phyloP scores from a whole-genome alignment of 306 rosid genomes.

The Urtica urens region DNA sequence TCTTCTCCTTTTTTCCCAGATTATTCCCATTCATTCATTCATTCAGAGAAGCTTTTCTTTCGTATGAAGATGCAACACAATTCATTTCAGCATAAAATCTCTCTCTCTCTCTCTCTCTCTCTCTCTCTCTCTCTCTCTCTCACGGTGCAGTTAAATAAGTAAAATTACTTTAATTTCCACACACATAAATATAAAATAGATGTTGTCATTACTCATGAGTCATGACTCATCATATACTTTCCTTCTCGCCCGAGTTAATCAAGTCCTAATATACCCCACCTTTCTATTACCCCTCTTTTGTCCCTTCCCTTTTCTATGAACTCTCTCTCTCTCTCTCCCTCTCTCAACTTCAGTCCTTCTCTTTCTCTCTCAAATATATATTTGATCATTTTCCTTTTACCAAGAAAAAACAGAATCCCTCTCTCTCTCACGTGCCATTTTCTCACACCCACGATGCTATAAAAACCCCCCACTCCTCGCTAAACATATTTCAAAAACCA shows the following conservation, averaged over 20 bases:
- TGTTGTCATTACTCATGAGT: neutral
- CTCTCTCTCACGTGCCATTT: slow-evolving; percentile 6
- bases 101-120: slow-evolving; percentile 12
- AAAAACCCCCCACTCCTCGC: neutral
- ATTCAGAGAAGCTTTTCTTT: slow-evolving; percentile 24
- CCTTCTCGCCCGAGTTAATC: slow-evolving; percentile 51
- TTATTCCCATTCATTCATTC: slow-evolving; percentile 35
- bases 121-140: slow-evolving; percentile 5
- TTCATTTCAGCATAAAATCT: too few species aligned
- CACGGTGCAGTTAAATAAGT: slow-evolving; percentile 10
- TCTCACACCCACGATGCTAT: slow-evolving; percentile 2
- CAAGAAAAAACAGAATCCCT: slow-evolving; percentile 10
- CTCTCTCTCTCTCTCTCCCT: slow-evolving; percentile 10
- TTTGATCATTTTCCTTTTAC: slow-evolving; percentile 46
- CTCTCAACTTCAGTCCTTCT: slow-evolving; percentile 86
- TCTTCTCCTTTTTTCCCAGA: too few species aligned
- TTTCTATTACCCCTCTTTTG: slow-evolving; percentile 71
- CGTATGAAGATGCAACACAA: too few species aligned
- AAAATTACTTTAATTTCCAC: neutral
- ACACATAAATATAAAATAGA: neutral
- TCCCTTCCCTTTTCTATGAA: slow-evolving; percentile 81
- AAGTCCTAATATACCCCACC: slow-evolving; percentile 34
- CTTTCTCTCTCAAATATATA: slow-evolving; percentile 78
- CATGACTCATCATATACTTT: neutral
- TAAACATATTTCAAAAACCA: too few species aligned